Evolutionary conservation across 768 basidiomycete genomes (phyloP).

Genomic region (Leucocoprinus birnbaumii): DNA sequence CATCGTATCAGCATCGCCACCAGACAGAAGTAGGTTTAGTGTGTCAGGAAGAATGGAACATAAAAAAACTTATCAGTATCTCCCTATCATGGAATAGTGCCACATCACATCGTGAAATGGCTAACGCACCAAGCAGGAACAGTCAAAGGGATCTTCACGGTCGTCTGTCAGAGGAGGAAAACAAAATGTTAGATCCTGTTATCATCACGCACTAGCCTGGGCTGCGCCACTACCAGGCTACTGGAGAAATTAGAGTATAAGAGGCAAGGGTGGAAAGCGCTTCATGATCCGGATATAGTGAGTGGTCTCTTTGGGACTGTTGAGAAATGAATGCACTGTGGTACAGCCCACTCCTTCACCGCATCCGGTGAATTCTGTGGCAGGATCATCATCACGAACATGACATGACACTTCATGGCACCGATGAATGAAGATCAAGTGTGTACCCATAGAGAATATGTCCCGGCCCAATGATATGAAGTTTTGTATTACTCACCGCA

Average conservation of each 20-base stretch:
- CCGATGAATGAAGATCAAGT: neutral
- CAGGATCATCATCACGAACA: conserved; percentile 7
- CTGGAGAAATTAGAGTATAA: neutral
- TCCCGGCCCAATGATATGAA: neutral
- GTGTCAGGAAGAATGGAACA: neutral
- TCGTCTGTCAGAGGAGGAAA: conserved; percentile 42
- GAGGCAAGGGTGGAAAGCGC: neutral
- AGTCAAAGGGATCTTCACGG: conserved; percentile 81
- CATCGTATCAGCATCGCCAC: too few relatives aligned
- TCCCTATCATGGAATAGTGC: neutral
- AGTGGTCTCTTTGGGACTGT: too few relatives aligned
- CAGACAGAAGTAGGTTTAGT: neutral
- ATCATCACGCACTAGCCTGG: neutral
- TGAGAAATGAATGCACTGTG: neutral
- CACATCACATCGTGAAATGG: too few relatives aligned
- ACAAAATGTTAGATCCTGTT: neutral
- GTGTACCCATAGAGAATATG: neutral
- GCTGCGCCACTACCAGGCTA: neutral
- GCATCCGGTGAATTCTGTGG: neutral
- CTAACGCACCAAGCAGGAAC: conserved; percentile 70
- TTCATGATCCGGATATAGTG: too few relatives aligned
- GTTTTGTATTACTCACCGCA: conserved; percentile 28
- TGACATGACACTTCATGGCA: conserved; percentile 4
- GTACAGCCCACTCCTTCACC: neutral
- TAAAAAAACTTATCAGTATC: neutral